Evolutionary conservation across 2,329 filamentous ascomycete species (phyloP), one percentile per base, ranked within the genome.

Genomic region (Xylariaceae sp.): DNA sequence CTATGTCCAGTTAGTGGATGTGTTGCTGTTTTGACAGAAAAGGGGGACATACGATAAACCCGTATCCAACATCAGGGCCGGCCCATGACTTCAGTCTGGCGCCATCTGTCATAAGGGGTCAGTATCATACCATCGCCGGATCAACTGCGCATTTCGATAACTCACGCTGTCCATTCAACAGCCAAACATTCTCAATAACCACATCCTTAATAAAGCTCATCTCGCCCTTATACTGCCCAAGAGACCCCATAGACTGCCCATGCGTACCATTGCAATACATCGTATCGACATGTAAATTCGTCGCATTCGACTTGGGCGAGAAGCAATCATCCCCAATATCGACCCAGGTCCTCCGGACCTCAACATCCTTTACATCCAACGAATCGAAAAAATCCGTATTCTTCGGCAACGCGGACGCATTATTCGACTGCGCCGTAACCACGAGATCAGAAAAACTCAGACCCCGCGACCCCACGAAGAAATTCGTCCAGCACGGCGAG

Each of bases 321-420:
- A 85, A 84, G 68, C 82, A 85, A 68, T 85, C 83, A 60, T 85
- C 80, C n/a, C 80, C 81, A 48, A 80, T 79, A 56, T 83, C 78
- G 23, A 82, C 76, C 69, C 77, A 79, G 1, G 77, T 73, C 30
- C 80, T 77, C 58, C 78, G 77, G 15, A 84, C 78, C 0, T 71
- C 78, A 6, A 86, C 69, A 0, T 78, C 78, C 55, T 83, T 77
- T 37, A 83, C 78, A 56, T 84, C 85, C 56, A 82, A 74, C 0
- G 81, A 81, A 72, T 87, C 83, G 69, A 85, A 85, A 48, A 84
- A 84, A 62, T 87, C 83, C 0, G 82, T 85, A 69, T 87, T 86
- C 67, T 83, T 83, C 3, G 83, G 81, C 1, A 79, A 72, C 6
- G 74, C 68, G 50, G 74, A 72, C 4, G 71, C 69, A 8, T 77